These are phyloP conservation scores for Filobasidium floriforme DNA, from an alignment of 768 basidiomycete species.

Conservation along the genomic window DNA sequence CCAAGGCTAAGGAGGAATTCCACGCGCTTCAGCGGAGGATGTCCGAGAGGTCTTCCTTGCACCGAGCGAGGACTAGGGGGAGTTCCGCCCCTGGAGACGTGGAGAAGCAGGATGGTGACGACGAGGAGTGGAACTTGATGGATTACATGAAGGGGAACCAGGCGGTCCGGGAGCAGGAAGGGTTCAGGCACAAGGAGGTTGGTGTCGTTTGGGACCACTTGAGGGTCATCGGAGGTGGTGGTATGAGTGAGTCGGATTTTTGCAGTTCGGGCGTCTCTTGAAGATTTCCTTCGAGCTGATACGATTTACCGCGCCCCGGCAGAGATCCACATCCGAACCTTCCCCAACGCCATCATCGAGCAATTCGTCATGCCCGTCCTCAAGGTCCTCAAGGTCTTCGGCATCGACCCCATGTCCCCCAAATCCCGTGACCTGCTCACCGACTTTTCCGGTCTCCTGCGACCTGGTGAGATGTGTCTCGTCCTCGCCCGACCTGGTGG, in stretches of 20 bases:
- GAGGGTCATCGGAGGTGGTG: constrained; percentile 46
- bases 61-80: constrained; percentile 15
- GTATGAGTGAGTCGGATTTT: constrained; percentile 34
- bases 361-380: constrained; percentile 57
- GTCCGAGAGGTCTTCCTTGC: constrained; percentile 19
- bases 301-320: neutral
- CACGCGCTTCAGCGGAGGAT: constrained; percentile 15
- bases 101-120: constrained; percentile 13
- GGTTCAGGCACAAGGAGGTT: constrained; percentile 47
- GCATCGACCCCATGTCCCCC: constrained; percentile 51
- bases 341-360: constrained; percentile 47
- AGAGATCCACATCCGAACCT: constrained; percentile 45
- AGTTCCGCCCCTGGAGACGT: constrained; percentile 12
- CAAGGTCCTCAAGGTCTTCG: constrained; percentile 51
- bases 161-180: constrained; percentile 37
- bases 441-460: constrained; percentile 55
- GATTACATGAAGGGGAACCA: constrained; percentile 32
- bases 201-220: constrained; percentile 39
- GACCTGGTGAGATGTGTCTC: constrained; percentile 61
- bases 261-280: neutral
- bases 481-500: constrained; percentile 72
- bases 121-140: constrained; percentile 28
- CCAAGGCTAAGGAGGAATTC: constrained; percentile 22
- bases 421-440: constrained; percentile 54
- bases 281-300: neutral